Evolutionary conservation across 73 alveolate species (phyloP), one percentile per base, ranked within the genome.

Genomic region (Paraurostyla sp.): DNA sequence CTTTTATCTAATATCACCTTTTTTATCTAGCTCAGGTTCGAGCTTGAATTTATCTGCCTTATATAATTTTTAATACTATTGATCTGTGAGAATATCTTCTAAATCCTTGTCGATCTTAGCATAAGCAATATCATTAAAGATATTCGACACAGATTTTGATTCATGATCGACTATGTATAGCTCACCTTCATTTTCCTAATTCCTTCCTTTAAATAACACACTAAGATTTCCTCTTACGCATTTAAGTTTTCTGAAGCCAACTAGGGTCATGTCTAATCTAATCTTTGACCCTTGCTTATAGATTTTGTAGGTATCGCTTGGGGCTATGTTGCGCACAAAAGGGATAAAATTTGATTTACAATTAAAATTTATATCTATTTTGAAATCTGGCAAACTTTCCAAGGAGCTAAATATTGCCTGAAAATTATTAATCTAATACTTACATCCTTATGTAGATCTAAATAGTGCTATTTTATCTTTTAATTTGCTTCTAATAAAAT

Each of bases 331-430:
- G 30, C 73, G 35, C 36, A 92, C 83, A 35, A 92, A 88, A 4
- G 97, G 97, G 25, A 92, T 88, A 29, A 80, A 49, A 33, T 80
- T 88, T 22, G 94, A 86, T 20, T 86, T 54, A 65, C 97, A 92
- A 27, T 56, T 89, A 49, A 90, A 88, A 16, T 90, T n/a, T 88
- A 92, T 88, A 32, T 76, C 87, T 0, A 92, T 68, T 49, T 57
- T 50, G 83, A 92, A 92, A 62, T 92, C 94, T 20, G 93, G 93
- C 76, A 92, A 27, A 36, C 75, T 69, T 41, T 83, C 91, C 43
- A 92, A 80, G 1, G 93, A 82, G 16, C 81, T 48, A 51, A 58
- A 49, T 7, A 91, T 63, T 16, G 84, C 90, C 80, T 88, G 76
- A 35, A 35, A n/a, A 7, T 83, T 71, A 36, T 13, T 7, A 65